These are phyloP conservation scores for Orbilia ellipsospora DNA, from an alignment of 2,329 filamentous ascomycete genomes.

Conservation along the genomic window DNA sequence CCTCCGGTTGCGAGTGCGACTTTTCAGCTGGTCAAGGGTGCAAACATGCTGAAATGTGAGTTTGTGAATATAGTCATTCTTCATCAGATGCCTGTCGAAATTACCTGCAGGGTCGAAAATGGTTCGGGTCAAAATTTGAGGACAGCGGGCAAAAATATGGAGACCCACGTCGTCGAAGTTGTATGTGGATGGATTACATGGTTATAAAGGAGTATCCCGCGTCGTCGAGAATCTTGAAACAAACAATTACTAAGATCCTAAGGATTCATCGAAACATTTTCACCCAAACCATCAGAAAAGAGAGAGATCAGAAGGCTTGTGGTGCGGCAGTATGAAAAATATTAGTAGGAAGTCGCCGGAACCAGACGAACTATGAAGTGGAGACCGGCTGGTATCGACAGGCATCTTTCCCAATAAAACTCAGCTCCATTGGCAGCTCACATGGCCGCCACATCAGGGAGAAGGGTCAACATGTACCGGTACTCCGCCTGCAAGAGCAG, in stretches of 20 bases:
- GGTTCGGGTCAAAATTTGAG: not conserved
- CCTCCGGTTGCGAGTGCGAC: constrained; percentile 45
- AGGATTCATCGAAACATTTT: constrained; percentile 1
- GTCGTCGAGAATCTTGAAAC: not conserved
- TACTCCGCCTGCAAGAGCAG: constrained; percentile 12
- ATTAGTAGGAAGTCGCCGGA: not conserved
- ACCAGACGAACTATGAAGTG: not conserved
- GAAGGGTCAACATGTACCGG: constrained; percentile 36
- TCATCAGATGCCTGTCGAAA: constrained; percentile 29
- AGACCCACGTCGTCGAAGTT: constrained; percentile 9
- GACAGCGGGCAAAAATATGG: constrained; percentile 11
- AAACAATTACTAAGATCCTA: not conserved
- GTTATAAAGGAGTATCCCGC: constrained; percentile 5
- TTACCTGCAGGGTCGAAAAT: constrained; percentile 32
- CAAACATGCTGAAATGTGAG: constrained; percentile 6
- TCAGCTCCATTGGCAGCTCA: constrained; percentile 50
- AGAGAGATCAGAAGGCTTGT: too few relatives aligned
- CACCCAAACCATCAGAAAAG: not conserved
- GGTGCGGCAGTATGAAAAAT: too few relatives aligned
- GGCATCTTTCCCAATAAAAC: constrained; percentile 45
- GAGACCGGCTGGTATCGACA: constrained; percentile 47
- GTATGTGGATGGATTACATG: constrained; percentile 14
- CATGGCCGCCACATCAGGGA: constrained; percentile 55
- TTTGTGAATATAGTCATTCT: not conserved
- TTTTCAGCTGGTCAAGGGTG: constrained; percentile 53